Evolutionary conservation across 2,329 filamentous ascomycete genomes (phyloP).

Genomic region (Ceratocystis diversiconidia): DNA sequence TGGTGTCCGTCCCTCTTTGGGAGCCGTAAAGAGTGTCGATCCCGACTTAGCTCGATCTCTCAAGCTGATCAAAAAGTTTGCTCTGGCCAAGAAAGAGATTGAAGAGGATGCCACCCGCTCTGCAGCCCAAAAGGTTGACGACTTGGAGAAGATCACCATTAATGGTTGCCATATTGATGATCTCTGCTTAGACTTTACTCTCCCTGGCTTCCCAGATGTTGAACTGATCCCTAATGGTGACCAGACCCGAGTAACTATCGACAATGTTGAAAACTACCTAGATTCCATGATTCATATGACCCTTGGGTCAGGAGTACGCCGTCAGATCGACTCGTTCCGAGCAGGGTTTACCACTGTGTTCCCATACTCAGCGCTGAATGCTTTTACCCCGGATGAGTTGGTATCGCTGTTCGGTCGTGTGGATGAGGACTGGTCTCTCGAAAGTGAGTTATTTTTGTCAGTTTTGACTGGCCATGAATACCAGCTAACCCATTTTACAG

Average conservation of each 20-base stretch:
- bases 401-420: conserved; percentile 86
- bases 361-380: conserved; percentile 78
- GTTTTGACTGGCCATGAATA: neutral
- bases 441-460: conserved; percentile 51
- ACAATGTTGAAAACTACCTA: conserved; percentile 82
- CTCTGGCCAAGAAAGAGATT: conserved; percentile 65
- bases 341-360: conserved; percentile 90
- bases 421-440: conserved; percentile 93
- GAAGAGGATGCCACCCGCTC: conserved; percentile 55
- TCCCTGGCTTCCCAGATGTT: conserved; percentile 79
- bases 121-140: conserved; percentile 54
- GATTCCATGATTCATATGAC: conserved; percentile 87
- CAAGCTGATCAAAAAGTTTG: conserved; percentile 76
- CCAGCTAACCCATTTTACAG: conserved; percentile 31
- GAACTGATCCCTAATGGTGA: conserved; percentile 66
- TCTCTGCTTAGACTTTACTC: conserved; percentile 80
- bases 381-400: conserved; percentile 89
- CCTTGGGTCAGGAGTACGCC: conserved; percentile 71
- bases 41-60: conserved; percentile 73
- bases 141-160: conserved; percentile 55
- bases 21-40: conserved; percentile 80
- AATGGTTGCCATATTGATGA: conserved; percentile 73
- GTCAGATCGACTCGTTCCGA: conserved; percentile 83
- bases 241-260: conserved; percentile 63
- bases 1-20: conserved; percentile 65